Percentiles rank a stretch among this genome's conserved stretches.
Conservation (phyloP, 2,329 filamentous ascomycete species). For the Cladophialophora yegresii region DNA sequence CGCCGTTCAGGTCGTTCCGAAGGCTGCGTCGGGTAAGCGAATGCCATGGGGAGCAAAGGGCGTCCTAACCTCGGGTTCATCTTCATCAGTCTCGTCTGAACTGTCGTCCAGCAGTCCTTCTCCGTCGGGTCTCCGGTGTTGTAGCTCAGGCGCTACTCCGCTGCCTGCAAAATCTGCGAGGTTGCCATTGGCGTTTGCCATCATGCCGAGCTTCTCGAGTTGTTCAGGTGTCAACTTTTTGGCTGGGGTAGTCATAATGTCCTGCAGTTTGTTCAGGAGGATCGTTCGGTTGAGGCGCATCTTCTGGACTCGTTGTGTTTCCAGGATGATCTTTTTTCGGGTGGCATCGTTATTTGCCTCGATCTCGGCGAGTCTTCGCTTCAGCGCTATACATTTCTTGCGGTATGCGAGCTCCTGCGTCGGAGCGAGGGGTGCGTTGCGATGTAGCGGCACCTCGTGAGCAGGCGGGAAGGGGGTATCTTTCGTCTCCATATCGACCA, state of each 20-base stretch:
- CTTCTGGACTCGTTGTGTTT: conserved; percentile 86
- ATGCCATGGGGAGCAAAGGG: conserved; percentile 28
- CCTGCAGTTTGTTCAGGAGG: conserved; percentile 66
- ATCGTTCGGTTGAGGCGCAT: conserved; percentile 83
- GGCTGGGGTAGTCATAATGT: conserved; percentile 57
- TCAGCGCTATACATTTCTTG: conserved; percentile 92
- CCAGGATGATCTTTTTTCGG: conserved; percentile 72
- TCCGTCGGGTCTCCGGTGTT: conserved; percentile 27
- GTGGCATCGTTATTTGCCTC: conserved; percentile 88
- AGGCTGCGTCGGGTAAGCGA: conserved; percentile 42
- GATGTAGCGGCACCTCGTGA: conserved; percentile 31
- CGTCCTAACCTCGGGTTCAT: conserved; percentile 38
- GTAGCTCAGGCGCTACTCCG: conserved; percentile 25
- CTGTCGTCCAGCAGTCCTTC: conserved; percentile 37
- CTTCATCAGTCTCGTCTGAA: conserved; percentile 36
- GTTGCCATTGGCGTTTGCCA: conserved; percentile 52
- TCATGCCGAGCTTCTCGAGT: conserved; percentile 55
- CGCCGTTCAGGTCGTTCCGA: conserved; percentile 51
- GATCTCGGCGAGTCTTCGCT: conserved; percentile 86
- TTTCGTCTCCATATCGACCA: conserved; percentile 33
- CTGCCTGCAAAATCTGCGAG: conserved; percentile 55
- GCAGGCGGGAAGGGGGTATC: conserved; percentile 33
- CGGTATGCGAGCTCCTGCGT: conserved; percentile 96
- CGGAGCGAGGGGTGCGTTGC: conserved; percentile 63
- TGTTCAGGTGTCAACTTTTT: conserved; percentile 75